Base-by-base conservation (phyloP, 169 alveolate genomes). In the Perkinsus olseni region DNA sequence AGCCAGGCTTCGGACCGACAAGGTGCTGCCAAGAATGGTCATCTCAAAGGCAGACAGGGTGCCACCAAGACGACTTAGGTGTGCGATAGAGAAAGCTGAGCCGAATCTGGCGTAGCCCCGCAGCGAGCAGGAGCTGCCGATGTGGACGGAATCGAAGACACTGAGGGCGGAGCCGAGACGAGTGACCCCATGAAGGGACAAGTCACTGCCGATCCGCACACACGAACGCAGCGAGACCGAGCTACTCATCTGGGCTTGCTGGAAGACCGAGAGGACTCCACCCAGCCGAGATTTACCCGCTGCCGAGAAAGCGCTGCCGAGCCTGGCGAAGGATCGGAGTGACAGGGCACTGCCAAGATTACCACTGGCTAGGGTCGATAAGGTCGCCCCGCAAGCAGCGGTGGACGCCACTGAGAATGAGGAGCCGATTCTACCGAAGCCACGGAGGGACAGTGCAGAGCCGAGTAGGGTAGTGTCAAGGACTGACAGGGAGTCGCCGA, bases 361-460 rank as follows among this genome's bases (percentile, higher is more conserved):
- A 24, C 38, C 62, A 48, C 74, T 39, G 92, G n/a, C 36, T 50
- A 91, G 74, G 0, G 92, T 24, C 21, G 91, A 31, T 3, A 31
- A 8, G 91, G 90, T 8, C 36, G 38, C 20, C 0, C 90, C 93
- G 21, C 45, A n/a, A 0, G 38, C 38, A 3, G 38, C 62, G n/a
- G 62, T 34, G 24, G 50, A 39, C 28, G 36, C n/a, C 74, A 93
- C 39, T 48, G 48, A 38, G 28, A 90, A 50, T 17, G 74, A 74
- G 34, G 40, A 39, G 8, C 93, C 82, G 20, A 45, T 39, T 31
- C 92, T 48, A n/a, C 62, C 39, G 38, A 34, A n/a, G 38, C 45
- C 38, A 31, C 91, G 91, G 36, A 91, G 93, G 74, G 93, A 93
- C 39, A 40, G 39, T 45, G 93, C 92, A 17, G 38, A 50, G 13